These are phyloP conservation scores for Teratosphaeria pseudoeucalypti DNA, from an alignment of 2,329 filamentous ascomycete genomes.

Conservation along the genomic window DNA sequence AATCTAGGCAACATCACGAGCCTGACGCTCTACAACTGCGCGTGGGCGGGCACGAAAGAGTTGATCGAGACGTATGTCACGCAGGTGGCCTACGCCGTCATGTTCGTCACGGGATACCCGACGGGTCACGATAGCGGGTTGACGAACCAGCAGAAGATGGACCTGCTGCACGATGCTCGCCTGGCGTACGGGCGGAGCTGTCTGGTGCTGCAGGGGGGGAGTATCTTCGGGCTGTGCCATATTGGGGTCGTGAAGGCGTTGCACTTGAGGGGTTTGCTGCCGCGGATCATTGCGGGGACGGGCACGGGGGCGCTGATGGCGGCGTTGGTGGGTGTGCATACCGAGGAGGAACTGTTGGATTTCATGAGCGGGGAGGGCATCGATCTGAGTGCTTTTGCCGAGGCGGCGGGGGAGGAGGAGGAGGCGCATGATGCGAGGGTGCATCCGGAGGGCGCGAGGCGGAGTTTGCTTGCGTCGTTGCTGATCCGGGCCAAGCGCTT, in stretches of 20 bases:
- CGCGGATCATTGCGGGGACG: constrained; percentile 77
- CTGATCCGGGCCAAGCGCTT: constrained; percentile 47
- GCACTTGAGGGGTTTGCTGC: constrained; percentile 63
- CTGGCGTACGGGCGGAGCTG: constrained; percentile 81
- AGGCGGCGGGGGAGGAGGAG: constrained; percentile 19
- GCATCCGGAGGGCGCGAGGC: constrained; percentile 49
- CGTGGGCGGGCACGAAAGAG: constrained; percentile 74
- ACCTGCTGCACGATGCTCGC: constrained; percentile 59
- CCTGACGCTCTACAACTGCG: constrained; percentile 61
- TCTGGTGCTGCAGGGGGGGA: constrained; percentile 71
- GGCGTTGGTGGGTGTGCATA: constrained; percentile 63
- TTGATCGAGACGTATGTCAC: constrained; percentile 81
- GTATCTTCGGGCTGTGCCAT: constrained; percentile 86
- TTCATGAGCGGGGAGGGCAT: constrained; percentile 55
- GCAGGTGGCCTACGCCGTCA: constrained; percentile 64
- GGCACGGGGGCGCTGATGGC: constrained; percentile 82
- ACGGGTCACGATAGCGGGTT: constrained; percentile 25
- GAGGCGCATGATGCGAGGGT: constrained; percentile 39
- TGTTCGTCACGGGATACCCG: constrained; percentile 52
- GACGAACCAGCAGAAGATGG: constrained; percentile 51
- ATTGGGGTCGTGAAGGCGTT: constrained; percentile 78
- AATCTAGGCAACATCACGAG: constrained; percentile 65
- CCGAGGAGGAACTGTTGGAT: constrained; percentile 65
- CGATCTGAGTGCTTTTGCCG: constrained; percentile 55
- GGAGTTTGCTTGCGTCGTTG: constrained; percentile 35